Evolutionary conservation across 805 yeast genomes (phyloP).

Genomic region (Clavispora carvajalis): DNA sequence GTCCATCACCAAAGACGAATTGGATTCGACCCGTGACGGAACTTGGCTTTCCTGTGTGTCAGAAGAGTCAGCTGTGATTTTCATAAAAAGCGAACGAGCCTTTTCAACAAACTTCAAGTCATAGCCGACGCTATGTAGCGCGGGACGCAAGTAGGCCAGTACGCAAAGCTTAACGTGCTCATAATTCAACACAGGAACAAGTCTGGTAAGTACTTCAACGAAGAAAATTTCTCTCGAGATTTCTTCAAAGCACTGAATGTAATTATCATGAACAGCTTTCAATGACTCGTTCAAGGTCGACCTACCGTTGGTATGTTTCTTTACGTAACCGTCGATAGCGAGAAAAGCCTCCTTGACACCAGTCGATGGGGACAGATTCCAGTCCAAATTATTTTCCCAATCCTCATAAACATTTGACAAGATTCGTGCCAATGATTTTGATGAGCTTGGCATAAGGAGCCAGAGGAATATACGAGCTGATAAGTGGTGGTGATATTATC

Average conservation of each 20-base stretch:
- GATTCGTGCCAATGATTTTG: slow-evolving; percentile 12
- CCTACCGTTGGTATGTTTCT: slow-evolving; percentile 29
- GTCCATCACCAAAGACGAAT: slow-evolving; percentile 20
- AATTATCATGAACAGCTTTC: slow-evolving; percentile 26
- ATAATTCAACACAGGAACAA: slow-evolving; percentile 27
- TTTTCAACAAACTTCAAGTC: slow-evolving; percentile 33
- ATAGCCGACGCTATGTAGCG: slow-evolving; percentile 56
- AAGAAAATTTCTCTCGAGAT: slow-evolving; percentile 32
- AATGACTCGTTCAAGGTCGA: slow-evolving; percentile 33
- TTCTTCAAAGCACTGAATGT: slow-evolving; percentile 24
- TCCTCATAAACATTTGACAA: slow-evolving; percentile 7
- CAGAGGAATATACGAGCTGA: too few species aligned
- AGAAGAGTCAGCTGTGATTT: not conserved
- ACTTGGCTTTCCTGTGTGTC: slow-evolving; percentile 14
- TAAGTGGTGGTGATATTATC: not conserved
- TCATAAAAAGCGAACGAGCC: slow-evolving; percentile 22
- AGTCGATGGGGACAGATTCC: slow-evolving; percentile 7
- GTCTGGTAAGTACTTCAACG: slow-evolving; percentile 30
- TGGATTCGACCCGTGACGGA: slow-evolving; percentile 19
- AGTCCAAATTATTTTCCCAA: slow-evolving; percentile 10
- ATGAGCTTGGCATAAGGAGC: slow-evolving; percentile 16
- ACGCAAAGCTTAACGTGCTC: slow-evolving; percentile 43
- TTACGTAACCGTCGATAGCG: slow-evolving; percentile 12
- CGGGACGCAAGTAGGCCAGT: slow-evolving; percentile 41
- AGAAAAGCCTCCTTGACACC: slow-evolving; percentile 9